A percentile compares a stretch with the other conserved stretches of the same genome.
Conservation (phyloP, 2,329 filamentous ascomycete genomes). For the Fusarium tricinctum region DNA sequence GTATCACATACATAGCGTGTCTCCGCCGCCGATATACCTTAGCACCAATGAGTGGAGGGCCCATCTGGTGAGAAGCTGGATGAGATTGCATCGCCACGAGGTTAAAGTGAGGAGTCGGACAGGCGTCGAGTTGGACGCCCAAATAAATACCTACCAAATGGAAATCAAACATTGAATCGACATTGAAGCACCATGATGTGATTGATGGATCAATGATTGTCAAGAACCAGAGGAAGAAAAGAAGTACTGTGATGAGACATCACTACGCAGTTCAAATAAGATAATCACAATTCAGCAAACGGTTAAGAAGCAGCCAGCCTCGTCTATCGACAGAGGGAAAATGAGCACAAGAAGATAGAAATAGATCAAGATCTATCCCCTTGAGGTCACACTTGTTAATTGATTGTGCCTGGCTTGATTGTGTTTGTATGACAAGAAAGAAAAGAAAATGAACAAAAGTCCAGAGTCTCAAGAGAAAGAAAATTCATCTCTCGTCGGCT, state of each 20-base stretch:
- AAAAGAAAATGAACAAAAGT: conserved; percentile 10
- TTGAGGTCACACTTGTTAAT: conserved; percentile 14
- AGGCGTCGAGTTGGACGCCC: conserved; percentile 73
- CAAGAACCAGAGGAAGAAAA: conserved; percentile 1
- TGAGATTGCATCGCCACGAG: conserved; percentile 70
- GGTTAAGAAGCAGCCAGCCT: conserved; percentile 13
- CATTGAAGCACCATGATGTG: conserved; percentile 19
- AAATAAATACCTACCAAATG: conserved; percentile 56
- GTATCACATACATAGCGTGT: conserved; percentile 62
- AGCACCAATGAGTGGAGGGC: conserved; percentile 77
- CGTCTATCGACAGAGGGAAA: conserved; percentile 10
- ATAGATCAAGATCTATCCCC: neutral
- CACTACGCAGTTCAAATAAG: conserved; percentile 14
- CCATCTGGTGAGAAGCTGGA: conserved; percentile 51
- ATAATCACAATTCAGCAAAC: conserved; percentile 23
- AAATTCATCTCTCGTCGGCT: conserved; percentile 34
- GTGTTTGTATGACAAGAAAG: neutral
- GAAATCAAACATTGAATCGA: conserved; percentile 48
- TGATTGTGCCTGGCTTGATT: conserved; percentile 11
- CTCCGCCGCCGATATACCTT: conserved; percentile 72
- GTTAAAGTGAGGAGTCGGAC: conserved; percentile 77
- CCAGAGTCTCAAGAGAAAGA: conserved; percentile 5
- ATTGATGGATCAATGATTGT: conserved; percentile 1
- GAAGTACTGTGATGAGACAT: conserved; percentile 22
- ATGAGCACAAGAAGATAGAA: conserved; percentile 1